Base-by-base conservation (phyloP, 2,329 filamentous ascomycete genomes). In the Juglanconis juglandina region DNA sequence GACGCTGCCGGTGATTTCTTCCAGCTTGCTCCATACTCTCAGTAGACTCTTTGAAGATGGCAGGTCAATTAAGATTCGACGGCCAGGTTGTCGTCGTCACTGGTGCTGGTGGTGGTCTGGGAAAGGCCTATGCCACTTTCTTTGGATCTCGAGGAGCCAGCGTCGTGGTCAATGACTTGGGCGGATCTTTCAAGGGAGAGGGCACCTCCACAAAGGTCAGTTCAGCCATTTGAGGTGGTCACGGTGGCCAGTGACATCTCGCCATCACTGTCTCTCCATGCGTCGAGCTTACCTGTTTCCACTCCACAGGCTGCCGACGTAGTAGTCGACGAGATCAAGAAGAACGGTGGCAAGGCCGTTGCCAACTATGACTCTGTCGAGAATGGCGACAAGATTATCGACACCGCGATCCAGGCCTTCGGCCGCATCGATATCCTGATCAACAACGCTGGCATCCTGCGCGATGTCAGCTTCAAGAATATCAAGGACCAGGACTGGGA, bases 401-500 rank as follows among this genome's bases (percentile, higher is more conserved):
- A 94, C 67, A 93, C 90, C 32, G 91, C 91, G 69, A 90, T 95
- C 73, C 80, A 91, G 75, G 81, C 80, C 59, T 95, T 88, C 72
- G 91, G 94, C 68, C 91, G 94, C 70, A 86, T 99, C 76, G 94
- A 99, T 75, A 81, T 99, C 66, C 87, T 99, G 69, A 89, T 99
- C 78, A 99, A 99, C 84, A 99, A 98, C 73, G 95, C 95, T 63
- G 94, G 95, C 71, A 98, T 98, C 72, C 83, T 96, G 63, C 89
- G 94, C 63, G 93, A 98, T 79, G 76, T 98, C 72, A 94, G 91
- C 83, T 98, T 99, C 82, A 96, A 96, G 85, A 98, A 98, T 79
- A 96, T 98, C 86, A 95, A 89, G 76, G 95, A 99, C 75, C 79
- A 89, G 72, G 95, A 99, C 76, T 99, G 95, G 95, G 94, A 99